phyloP scores from a whole-genome alignment of 1,139 yeast genomes.

The Nakaseomyces nivariensis region DNA sequence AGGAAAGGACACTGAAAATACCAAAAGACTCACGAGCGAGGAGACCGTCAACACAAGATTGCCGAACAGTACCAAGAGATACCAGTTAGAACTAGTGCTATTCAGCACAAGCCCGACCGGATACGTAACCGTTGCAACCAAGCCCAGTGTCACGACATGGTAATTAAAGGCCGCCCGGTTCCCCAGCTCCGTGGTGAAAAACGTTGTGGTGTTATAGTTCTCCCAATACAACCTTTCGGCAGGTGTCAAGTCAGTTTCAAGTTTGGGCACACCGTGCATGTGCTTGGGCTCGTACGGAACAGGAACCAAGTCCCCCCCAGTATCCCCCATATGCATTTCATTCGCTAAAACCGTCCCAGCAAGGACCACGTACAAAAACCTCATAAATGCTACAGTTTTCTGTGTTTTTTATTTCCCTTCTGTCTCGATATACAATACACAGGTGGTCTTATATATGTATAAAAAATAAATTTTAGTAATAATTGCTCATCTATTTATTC shows the following conservation, averaged over 20 bases:
- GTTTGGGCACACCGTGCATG: conserved; percentile 67
- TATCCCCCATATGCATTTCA: neutral
- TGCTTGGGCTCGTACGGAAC: conserved; percentile 43
- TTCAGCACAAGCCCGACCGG: conserved; percentile 64
- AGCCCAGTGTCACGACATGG: conserved; percentile 43
- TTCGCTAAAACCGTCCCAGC: neutral
- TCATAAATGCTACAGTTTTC: no score
- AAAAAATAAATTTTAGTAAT: no score
- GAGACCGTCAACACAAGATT: conserved; percentile 40
- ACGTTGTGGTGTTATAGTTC: conserved; percentile 69
- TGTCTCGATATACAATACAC: no score
- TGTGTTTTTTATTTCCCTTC: no score
- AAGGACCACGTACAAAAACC: no score
- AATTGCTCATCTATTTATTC: no score
- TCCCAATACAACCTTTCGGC: conserved; percentile 76
- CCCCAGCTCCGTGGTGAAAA: conserved; percentile 42
- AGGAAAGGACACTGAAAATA: conserved; percentile 54
- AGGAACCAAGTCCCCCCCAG: conserved; percentile 17
- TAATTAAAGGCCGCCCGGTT: conserved; percentile 44
- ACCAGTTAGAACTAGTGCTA: conserved; percentile 47
- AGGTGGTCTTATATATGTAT: no score
- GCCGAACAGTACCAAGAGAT: conserved; percentile 45
- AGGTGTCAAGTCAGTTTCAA: conserved; percentile 49
- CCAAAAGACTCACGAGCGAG: conserved; percentile 48
- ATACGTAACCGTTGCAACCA: conserved; percentile 48